A percentile compares a stretch with the other conserved stretches of the same genome.
Evolutionary conservation across 306 rosid species (phyloP).

Genomic region (Cucumis melo): DNA sequence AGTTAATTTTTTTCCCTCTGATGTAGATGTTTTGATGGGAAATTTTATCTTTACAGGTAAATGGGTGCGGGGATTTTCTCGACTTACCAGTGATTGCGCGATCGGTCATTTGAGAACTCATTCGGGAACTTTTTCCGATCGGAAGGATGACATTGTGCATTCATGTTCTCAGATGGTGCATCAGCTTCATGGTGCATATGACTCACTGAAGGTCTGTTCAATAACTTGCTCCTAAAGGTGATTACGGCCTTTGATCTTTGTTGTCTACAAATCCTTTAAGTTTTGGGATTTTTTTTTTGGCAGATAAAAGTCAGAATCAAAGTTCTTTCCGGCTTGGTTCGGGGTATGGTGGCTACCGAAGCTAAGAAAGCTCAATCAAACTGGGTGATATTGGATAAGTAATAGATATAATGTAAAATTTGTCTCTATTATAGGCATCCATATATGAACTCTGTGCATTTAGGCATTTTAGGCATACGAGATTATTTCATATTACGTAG

Average conservation of each 20-base stretch:
- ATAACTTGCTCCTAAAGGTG: neutral
- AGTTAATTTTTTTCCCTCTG: neutral
- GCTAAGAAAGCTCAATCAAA: slow-evolving; percentile 77
- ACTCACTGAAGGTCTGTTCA: slow-evolving; percentile 58
- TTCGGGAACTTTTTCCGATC: slow-evolving; percentile 47
- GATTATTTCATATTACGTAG: neutral
- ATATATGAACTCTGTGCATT: slow-evolving; percentile 8
- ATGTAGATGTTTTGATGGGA: slow-evolving; percentile 6
- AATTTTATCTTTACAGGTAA: slow-evolving; percentile 37
- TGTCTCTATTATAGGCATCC: slow-evolving; percentile 3
- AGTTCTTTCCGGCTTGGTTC: slow-evolving; percentile 37
- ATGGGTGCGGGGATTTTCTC: slow-evolving; percentile 54
- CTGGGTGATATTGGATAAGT: slow-evolving; percentile 95
- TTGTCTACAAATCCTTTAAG: slow-evolving; percentile 8
- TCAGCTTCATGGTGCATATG: slow-evolving; percentile 71
- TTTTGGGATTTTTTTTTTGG: slow-evolving; percentile 6
- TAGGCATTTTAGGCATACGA: neutral
- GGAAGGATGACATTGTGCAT: slow-evolving; percentile 60
- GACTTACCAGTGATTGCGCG: slow-evolving; percentile 60
- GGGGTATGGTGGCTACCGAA: slow-evolving; percentile 74
- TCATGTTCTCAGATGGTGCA: slow-evolving; percentile 80
- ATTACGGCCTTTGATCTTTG: neutral
- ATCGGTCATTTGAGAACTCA: slow-evolving; percentile 34
- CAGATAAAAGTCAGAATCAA: slow-evolving; percentile 81
- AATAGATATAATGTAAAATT: slow-evolving; percentile 18